Base-by-base conservation (phyloP, 2,329 filamentous ascomycete species). In the Teratosphaeria gauchensis region DNA sequence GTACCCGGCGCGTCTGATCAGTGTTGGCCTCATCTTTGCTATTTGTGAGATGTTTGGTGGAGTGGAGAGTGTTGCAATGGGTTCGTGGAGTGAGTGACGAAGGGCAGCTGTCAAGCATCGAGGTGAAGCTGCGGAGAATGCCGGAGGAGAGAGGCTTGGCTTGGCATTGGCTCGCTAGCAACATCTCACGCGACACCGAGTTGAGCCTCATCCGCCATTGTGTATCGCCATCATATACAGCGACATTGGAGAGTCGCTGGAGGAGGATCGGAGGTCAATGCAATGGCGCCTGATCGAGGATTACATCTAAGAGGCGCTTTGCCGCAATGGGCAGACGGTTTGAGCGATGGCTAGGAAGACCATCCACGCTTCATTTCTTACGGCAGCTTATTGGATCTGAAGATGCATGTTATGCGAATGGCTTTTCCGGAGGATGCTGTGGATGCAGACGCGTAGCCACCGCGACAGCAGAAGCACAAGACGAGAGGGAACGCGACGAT, bases 311-410 rank as follows among this genome's bases (percentile, higher is more conserved):
- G 56, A 53, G 28, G 63, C 62, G 59, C 57, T 56, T 54, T 58
- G 63, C 72, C 57, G 64, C 73, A 64, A 79, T 79, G 76, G 74
- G 73, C 71, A 69, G 70, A 68, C 72, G 72, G 62, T 68, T 78
- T 68, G 70, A 75, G 64, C 71, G 72, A 71, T 76, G 77, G 69
- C 73, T 78, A 69, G 75, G 71, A 66, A 72, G 72, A 71, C 74
- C 75, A 63, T 73, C 74, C 65, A 73, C 74, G 61, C 66, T 76
- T 62, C 67, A 70, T 71, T 66, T 73, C 52, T 68, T 76, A 30
- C 72, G 73, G 57, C 62, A 64, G 55, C 62, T 75, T 12, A 51
- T 67, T 21, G 60, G 61, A 24, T 46, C 61, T 35, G 53, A 53
- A 21, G 53, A 32, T 21, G 32, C 24, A 33, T 32, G 24, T n/a